A percentile compares a stretch with the other conserved stretches of the same genome.
Conservation (phyloP, 208 protist genomes). For the Leishmania braziliensis region DNA sequence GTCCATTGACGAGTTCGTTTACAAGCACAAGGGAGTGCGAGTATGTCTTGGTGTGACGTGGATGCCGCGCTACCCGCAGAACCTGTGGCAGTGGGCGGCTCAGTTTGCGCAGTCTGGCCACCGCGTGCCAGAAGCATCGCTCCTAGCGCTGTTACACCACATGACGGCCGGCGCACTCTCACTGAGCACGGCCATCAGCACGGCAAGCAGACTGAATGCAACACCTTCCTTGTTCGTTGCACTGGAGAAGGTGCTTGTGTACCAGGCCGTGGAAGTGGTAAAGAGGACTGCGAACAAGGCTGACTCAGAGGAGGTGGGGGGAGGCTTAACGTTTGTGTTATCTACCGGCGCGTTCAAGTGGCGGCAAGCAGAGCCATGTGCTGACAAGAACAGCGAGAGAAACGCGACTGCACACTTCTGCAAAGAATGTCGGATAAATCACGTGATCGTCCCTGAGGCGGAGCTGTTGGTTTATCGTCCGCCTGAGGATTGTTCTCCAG, state of each 20-base stretch:
- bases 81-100: constrained; percentile 53
- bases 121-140: constrained; percentile 38
- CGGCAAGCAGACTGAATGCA: background rate
- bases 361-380: background rate
- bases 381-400: background rate
- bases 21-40: constrained; percentile 32
- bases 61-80: constrained; percentile 65
- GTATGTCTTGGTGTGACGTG: constrained; percentile 58
- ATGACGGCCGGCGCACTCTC: constrained; percentile 35
- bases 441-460: background rate
- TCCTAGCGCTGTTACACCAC: constrained; percentile 45
- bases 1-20: constrained; percentile 37
- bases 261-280: background rate
- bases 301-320: background rate
- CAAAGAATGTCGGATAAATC: background rate
- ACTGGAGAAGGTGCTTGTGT: constrained; percentile 22
- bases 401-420: background rate
- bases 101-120: constrained; percentile 11
- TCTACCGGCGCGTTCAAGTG: background rate
- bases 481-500: constrained; percentile 23
- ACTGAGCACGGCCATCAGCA: constrained; percentile 23
- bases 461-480: constrained; percentile 8
- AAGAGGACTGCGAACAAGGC: background rate
- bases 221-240: background rate
- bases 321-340: constrained; percentile 2